phyloP scores from a whole-genome alignment of 1,284 basidiomycete species.

The Phellopilus nigrolimitatus region DNA sequence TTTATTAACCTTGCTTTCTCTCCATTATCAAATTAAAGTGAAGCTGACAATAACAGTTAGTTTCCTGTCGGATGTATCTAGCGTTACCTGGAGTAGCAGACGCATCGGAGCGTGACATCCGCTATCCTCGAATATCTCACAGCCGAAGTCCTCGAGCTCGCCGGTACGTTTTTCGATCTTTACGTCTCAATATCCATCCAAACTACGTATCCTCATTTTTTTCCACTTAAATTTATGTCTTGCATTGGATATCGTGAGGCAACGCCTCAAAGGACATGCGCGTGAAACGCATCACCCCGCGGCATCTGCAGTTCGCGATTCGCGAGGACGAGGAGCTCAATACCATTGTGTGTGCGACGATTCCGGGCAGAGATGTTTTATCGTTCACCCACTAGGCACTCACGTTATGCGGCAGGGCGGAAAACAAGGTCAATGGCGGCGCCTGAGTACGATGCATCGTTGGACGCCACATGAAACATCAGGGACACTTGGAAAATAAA shows the following conservation, averaged over 20 bases:
- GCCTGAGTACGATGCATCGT: too few species aligned
- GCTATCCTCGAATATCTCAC: slow-evolving; percentile 90
- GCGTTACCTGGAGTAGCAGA: slow-evolving; percentile 90
- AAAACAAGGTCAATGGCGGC: background rate
- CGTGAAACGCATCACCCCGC: slow-evolving; percentile 95
- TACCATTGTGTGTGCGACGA: slow-evolving; percentile 54
- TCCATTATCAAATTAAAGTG: background rate
- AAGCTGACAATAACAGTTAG: slow-evolving; percentile 66
- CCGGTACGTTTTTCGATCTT: slow-evolving; percentile 49
- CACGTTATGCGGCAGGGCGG: background rate
- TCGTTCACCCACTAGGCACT: slow-evolving; percentile 93
- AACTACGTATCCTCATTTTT: background rate
- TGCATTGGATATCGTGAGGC: too few species aligned
- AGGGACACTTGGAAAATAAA: too few species aligned
- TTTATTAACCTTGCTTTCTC: background rate
- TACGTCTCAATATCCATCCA: background rate
- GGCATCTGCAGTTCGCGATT: slow-evolving; percentile 80
- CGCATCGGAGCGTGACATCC: slow-evolving; percentile 89
- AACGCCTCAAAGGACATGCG: slow-evolving; percentile 96
- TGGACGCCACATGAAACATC: too few species aligned
- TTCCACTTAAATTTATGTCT: background rate
- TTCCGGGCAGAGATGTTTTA: slow-evolving; percentile 81
- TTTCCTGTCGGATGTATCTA: slow-evolving; percentile 72
- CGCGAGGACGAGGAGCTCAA: slow-evolving; percentile 88
- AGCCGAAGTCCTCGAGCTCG: slow-evolving; percentile 86